These are phyloP conservation scores for Termitomyces sp. DNA, from an alignment of 768 basidiomycete genomes.

Conservation along the genomic window DNA sequence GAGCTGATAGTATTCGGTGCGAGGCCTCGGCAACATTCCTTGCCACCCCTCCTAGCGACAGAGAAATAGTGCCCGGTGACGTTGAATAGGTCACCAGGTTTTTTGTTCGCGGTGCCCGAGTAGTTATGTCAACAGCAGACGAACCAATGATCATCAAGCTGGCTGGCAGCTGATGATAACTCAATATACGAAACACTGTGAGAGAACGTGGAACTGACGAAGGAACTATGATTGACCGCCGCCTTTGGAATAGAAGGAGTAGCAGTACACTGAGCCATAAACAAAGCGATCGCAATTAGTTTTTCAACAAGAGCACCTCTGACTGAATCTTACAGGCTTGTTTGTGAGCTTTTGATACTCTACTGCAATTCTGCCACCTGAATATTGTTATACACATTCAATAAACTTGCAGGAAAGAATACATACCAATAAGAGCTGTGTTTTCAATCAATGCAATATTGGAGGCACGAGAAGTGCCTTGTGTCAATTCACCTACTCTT, in stretches of 20 bases:
- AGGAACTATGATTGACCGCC: background rate
- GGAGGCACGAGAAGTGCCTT: conserved; percentile 63
- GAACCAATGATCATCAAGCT: conserved; percentile 75
- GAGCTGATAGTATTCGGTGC: conserved; percentile 50
- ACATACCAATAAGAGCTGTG: conserved; percentile 75
- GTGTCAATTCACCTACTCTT: conserved; percentile 76
- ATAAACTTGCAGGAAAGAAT: background rate
- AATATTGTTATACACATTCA: conserved; percentile 1
- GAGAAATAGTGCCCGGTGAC: conserved; percentile 65
- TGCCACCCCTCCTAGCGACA: conserved; percentile 85
- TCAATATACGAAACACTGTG: background rate
- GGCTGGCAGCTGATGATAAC: conserved; percentile 24
- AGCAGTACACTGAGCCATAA: background rate
- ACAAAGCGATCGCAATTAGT: background rate
- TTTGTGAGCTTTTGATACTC: conserved; percentile 56
- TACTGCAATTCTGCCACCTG: conserved; percentile 76
- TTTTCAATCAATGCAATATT: conserved; percentile 91
- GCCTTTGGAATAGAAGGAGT: background rate
- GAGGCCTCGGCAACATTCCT: conserved; percentile 95
- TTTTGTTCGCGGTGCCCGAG: conserved; percentile 34
- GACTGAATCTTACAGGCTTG: conserved; percentile 25
- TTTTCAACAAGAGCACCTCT: conserved; percentile 4
- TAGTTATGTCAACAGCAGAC: conserved; percentile 86
- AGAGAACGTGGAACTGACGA: conserved; percentile 6
- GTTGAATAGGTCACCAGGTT: conserved; percentile 57